These are phyloP conservation scores for Coccomyxa subellipsoidea DNA, from an alignment of 163 green algal species.

Conservation along the genomic window DNA sequence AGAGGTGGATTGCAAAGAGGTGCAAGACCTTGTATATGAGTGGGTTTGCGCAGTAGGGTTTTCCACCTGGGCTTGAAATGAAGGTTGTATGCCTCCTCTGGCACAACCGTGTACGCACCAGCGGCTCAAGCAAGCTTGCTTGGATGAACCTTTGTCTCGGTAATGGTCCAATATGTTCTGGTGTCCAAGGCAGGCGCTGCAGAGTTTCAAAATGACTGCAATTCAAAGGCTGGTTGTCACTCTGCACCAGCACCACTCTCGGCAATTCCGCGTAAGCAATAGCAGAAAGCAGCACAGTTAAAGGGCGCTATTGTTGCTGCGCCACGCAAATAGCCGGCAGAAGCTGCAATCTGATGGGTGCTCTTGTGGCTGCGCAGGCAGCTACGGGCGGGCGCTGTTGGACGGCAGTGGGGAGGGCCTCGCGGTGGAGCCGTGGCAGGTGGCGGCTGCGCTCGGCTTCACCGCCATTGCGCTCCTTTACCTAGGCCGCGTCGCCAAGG, in stretches of 20 bases:
- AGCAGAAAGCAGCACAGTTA: not conserved
- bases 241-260: no score
- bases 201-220: no score
- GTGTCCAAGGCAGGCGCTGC: no score
- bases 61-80: not conserved
- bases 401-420: slow-evolving; percentile 18
- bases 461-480: slow-evolving; percentile 64
- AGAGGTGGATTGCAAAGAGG: not conserved
- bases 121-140: no score
- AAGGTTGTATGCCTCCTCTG: not conserved
- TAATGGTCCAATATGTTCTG: no score
- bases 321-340: not conserved
- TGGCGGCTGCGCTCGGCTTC: slow-evolving; percentile 54
- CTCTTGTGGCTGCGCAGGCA: slow-evolving; percentile 21
- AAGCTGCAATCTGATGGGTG: not conserved
- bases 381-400: slow-evolving; percentile 35
- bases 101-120: no score
- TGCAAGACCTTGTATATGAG: no score
- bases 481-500: slow-evolving; percentile 64
- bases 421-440: slow-evolving; percentile 39
- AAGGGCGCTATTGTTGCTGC: not conserved
- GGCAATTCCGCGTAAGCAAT: no score
- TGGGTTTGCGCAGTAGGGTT: not conserved
- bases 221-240: no score
- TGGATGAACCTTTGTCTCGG: no score